These are phyloP conservation scores for Colletotrichum incanum DNA, from an alignment of 2,329 filamentous ascomycete species.

Conservation along the genomic window DNA sequence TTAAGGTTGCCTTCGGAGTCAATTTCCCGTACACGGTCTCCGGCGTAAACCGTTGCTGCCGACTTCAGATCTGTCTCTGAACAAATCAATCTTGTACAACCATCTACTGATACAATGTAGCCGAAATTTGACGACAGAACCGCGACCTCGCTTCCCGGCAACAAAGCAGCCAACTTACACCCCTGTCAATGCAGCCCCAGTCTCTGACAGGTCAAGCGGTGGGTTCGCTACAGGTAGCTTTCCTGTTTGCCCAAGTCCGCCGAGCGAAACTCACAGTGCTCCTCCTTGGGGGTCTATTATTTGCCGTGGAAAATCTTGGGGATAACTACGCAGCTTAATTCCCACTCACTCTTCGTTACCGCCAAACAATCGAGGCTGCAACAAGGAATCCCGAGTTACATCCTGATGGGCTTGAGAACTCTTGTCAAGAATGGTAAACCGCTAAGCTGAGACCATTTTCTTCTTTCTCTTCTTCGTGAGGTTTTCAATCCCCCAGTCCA, in stretches of 20 bases:
- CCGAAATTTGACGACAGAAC: not conserved
- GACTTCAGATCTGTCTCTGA: not conserved
- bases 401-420: not conserved
- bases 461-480: not conserved
- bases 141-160: not conserved
- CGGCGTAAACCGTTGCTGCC: not conserved
- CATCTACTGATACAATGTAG: rapidly evolving
- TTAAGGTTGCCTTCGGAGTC: not conserved
- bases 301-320: not conserved
- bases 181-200: not conserved
- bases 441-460: not conserved
- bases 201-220: not conserved
- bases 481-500: not conserved
- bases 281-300: not conserved
- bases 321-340: not conserved
- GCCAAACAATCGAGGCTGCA: not conserved
- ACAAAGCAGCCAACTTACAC: not conserved
- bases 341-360: too few relatives aligned
- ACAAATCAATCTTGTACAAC: not conserved
- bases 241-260: not conserved
- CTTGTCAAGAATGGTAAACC: not conserved
- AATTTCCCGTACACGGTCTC: not conserved
- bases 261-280: not conserved
- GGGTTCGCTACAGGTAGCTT: not conserved
- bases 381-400: not conserved